phyloP scores from a whole-genome alignment of 1,284 basidiomycete species.

The Gomphus sp. region DNA sequence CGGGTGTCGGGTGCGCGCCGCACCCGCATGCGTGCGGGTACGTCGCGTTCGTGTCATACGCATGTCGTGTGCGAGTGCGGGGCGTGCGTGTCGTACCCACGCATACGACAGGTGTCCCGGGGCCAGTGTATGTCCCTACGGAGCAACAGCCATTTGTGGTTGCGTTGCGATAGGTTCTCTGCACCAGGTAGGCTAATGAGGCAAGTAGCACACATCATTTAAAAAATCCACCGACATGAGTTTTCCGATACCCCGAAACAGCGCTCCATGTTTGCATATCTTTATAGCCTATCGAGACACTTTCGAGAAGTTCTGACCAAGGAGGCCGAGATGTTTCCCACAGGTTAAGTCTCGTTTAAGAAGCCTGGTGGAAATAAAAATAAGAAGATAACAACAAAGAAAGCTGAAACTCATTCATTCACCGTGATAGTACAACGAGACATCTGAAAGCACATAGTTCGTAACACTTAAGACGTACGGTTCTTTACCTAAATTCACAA shows the following conservation, averaged over 20 bases:
- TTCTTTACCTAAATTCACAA: too few species aligned
- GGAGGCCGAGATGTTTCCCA: constrained; percentile 77
- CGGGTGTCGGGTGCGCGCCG: too few species aligned
- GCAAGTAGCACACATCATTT: too few species aligned
- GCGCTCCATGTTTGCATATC: constrained; percentile 81
- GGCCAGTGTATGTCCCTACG: constrained; percentile 85
- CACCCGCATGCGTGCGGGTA: too few species aligned
- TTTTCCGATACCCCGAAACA: constrained; percentile 80
- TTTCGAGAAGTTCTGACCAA: constrained; percentile 76
- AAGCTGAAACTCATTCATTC: constrained; percentile 15
- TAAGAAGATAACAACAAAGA: not conserved
- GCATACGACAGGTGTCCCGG: too few species aligned
- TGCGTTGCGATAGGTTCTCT: constrained; percentile 82
- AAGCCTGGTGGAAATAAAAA: too few species aligned
- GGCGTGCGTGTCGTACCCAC: too few species aligned
- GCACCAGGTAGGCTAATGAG: not conserved
- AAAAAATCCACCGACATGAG: constrained; percentile 58
- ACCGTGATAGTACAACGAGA: constrained; percentile 65
- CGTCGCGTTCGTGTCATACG: too few species aligned
- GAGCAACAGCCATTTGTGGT: constrained; percentile 72
- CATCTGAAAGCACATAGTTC: too few species aligned
- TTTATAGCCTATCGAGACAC: constrained; percentile 80
- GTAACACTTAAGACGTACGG: too few species aligned
- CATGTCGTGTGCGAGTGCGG: too few species aligned
- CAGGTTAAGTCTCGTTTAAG: constrained; percentile 85